Conservation (phyloP, 1,284 basidiomycete species). For the Flammula alnicola region DNA sequence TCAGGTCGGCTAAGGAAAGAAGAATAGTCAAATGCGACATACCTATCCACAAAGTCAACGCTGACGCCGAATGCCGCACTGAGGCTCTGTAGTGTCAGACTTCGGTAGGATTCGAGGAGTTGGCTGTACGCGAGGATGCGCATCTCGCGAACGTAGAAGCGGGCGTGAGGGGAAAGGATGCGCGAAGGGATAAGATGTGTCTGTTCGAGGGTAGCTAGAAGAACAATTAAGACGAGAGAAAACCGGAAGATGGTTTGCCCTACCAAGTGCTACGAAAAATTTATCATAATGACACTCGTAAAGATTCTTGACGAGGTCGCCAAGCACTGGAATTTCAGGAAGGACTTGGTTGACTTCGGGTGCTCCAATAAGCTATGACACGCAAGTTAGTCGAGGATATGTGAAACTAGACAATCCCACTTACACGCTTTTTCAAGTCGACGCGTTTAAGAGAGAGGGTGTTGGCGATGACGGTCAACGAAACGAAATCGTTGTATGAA, state of each 20-base stretch:
- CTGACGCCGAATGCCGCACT: slow-evolving; percentile 90
- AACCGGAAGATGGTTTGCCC: background rate
- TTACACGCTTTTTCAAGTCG: slow-evolving; percentile 93
- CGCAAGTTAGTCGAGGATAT: background rate
- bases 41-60: slow-evolving; percentile 88
- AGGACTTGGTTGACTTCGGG: slow-evolving; percentile 78
- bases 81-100: slow-evolving; percentile 89
- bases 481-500: slow-evolving; percentile 91
- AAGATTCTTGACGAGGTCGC: slow-evolving; percentile 75
- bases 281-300: slow-evolving; percentile 96
- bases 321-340: slow-evolving; percentile 70
- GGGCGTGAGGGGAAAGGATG: slow-evolving; percentile 84
- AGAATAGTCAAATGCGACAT: background rate
- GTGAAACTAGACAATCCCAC: slow-evolving; percentile 10
- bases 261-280: slow-evolving; percentile 90
- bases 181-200: slow-evolving; percentile 87
- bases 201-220: slow-evolving; percentile 84
- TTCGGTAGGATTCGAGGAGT: slow-evolving; percentile 90
- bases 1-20: background rate
- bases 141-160: slow-evolving; percentile 96
- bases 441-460: slow-evolving; percentile 81
- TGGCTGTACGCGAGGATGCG: slow-evolving; percentile 94
- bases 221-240: background rate
- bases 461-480: slow-evolving; percentile 83
- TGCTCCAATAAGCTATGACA: slow-evolving; percentile 60